Percentiles rank a stretch among this genome's conserved stretches.
Conservation (phyloP, 805 yeast genomes). For the Vanderwaltozyma polyspora region DNA sequence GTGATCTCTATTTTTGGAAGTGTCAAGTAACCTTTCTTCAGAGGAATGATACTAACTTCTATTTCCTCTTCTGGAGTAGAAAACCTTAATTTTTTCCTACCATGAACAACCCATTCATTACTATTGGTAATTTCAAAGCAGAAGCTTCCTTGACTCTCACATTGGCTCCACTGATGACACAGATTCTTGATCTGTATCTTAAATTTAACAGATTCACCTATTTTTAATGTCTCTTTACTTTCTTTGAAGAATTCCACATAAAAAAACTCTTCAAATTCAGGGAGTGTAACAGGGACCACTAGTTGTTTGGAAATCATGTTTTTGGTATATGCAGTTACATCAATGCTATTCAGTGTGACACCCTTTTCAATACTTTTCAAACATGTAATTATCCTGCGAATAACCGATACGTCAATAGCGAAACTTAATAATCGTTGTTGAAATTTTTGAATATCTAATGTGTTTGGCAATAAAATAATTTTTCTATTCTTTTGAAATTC, state of each 20-base stretch:
- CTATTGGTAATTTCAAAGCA: conserved; percentile 39
- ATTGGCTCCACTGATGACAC: conserved; percentile 12
- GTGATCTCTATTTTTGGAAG: conserved; percentile 52
- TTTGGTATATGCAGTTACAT: conserved; percentile 15
- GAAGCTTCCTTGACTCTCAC: conserved; percentile 16
- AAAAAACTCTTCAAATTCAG: conserved; percentile 17
- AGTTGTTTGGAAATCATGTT: conserved; percentile 12
- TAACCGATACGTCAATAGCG: conserved; percentile 8
- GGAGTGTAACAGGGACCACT: conserved; percentile 21
- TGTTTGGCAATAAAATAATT: conserved; percentile 5
- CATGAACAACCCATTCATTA: conserved; percentile 76
- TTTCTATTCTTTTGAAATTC: conserved; percentile 8
- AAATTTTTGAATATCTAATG: conserved; percentile 1
- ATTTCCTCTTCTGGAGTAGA: conserved; percentile 24
- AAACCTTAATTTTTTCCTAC: conserved; percentile 48
- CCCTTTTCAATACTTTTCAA: conserved; percentile 12
- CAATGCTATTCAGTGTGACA: conserved; percentile 12
- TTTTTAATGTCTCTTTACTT: conserved; percentile 1
- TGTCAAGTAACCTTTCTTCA: conserved; percentile 60
- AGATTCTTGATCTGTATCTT: conserved; percentile 11
- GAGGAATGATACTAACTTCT: conserved; percentile 51
- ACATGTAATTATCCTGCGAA: conserved; percentile 11
- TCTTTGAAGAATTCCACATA: conserved; percentile 9
- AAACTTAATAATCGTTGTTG: background rate
- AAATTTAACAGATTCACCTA: conserved; percentile 16